phyloP scores from a whole-genome alignment of 2,329 filamentous ascomycete genomes.

The Proliferodiscus dingleyae region DNA sequence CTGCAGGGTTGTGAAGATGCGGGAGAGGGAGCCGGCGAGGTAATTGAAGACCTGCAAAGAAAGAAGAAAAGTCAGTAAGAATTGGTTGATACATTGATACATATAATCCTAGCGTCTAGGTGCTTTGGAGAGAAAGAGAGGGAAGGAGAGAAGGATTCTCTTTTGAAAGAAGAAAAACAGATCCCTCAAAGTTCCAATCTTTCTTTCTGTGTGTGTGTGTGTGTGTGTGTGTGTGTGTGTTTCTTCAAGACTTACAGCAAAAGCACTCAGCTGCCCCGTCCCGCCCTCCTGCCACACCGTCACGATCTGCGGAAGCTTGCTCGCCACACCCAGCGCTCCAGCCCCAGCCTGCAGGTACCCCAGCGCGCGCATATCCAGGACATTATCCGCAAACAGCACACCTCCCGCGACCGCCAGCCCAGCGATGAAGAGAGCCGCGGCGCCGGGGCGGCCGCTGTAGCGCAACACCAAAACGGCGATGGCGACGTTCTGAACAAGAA shows the following conservation, averaged over 20 bases:
- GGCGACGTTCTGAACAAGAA: slow-evolving; percentile 85
- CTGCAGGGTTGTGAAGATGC: slow-evolving; percentile 96
- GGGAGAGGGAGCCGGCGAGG: slow-evolving; percentile 82
- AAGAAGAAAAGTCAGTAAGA: neutral
- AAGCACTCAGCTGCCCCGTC: slow-evolving; percentile 93
- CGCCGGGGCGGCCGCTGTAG: slow-evolving; percentile 64
- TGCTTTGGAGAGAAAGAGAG: no score
- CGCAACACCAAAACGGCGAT: slow-evolving; percentile 83
- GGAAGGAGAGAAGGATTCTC: no score
- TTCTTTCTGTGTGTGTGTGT: no score
- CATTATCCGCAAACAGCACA: slow-evolving; percentile 64
- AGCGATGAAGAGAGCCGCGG: slow-evolving; percentile 74
- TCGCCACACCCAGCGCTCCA: slow-evolving; percentile 75
- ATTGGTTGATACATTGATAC: no score
- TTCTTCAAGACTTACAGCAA: slow-evolving; percentile 73
- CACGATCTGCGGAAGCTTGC: slow-evolving; percentile 89
- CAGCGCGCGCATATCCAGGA: slow-evolving; percentile 47
- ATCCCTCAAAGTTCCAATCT: no score
- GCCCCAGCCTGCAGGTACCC: slow-evolving; percentile 76
- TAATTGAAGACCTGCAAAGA: slow-evolving; percentile 86
- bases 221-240: no score
- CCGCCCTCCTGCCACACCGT: slow-evolving; percentile 80
- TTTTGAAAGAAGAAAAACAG: no score
- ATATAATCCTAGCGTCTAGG: no score
- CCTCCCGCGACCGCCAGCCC: slow-evolving; percentile 65